Base-by-base conservation (phyloP, 495 filamentous ascomycete species). In the Penicillium odoratum region DNA sequence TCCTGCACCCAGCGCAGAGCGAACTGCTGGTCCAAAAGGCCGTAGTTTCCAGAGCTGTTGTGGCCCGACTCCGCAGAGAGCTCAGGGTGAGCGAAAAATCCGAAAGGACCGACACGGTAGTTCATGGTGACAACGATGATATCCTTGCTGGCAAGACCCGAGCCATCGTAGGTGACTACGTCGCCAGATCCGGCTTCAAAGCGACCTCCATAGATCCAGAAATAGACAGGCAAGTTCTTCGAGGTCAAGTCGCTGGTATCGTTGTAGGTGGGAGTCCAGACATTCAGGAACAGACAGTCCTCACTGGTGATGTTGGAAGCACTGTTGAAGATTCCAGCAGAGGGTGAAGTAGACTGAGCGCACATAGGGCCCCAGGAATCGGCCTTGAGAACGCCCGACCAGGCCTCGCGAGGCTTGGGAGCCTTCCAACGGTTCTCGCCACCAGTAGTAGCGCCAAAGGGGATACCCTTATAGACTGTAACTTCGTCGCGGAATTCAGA, bases 11-110 rank as follows among this genome's bases (percentile, higher is more conserved):
- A 51, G 7, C 25, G 18, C 4, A 51, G n/a, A 11, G 72, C 74
- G 46, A 72, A 71, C 1, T 65, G 63, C 42, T 76, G 74, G 48
- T 78, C 75, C 31, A 73, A 63, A 4, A 76, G 51, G 50, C 79
- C 79, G 38, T 71, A 68, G 52, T 73, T 71, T 21, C 57, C 69
- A 58, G 72, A 65, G 29, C 69, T 68, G 58, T 69, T 71, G 53
- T 71, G 68, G 7, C 67, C 67, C 15, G 59, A 71, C 28, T 67
- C 61, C 7, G 49, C 49, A 36, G 49, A 51, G 49, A 51, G 49
- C 15, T 51, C 49, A n/a, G 49, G 49, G 33, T 51, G 48, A 13
- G 71, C 72, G 3, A 77, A 62, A 53, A 71, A 75, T 3, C 74
- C 75, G 21, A 77, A 68, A 4, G 69, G 66, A 15, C 64, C 65